Evolutionary conservation across 805 yeast species (phyloP), one percentile per base, ranked within the genome.

Genomic region (Monosporozyma yasuniensis): DNA sequence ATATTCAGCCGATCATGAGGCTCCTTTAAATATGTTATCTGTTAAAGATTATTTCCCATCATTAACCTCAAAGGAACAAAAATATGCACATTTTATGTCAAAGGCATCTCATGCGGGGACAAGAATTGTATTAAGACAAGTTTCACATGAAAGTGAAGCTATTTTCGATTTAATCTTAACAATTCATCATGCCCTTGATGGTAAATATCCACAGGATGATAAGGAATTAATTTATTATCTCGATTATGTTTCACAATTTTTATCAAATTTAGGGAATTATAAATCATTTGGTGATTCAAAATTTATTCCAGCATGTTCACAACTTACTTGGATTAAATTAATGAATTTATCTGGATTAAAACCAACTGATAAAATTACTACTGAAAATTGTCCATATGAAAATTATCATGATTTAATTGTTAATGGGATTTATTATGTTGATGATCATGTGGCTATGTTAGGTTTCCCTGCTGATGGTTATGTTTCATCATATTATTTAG

Each of bases 211-310:
- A 9, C 57, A 62, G 14, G 38, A 34, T 10, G 56, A 58, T 10
- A 63, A 72, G 9, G 69, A 67, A 12, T 71, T 69, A 0, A 65
- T 32, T 8, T 48, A 47, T 16, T 86, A 84, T 63, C 69, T 87
- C 64, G 87, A 83, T 61, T 87, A 79, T 64, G 84, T 82, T 28
- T 83, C 88, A 39, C 91, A 85, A 70, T 81, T 85, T 60, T 70
- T 85, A 53, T 72, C 82, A 37, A 85, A 85, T 66, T 72, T 82
- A 64, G 93, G 93, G 56, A 85, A 85, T 61, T 85, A 78, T 69
- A 88, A 84, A 68, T 83, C 93, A 1, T 88, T 88, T 65, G 96
- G 96, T 56, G 96, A 88, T 68, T 79, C 79, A 57, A 88, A 88
- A 67, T 88, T 88, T 61, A 74, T 88, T 54, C 96, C 96, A 39